Base-by-base conservation (phyloP, 176 grass and related monocot genomes). In the Pontederia crassipes region DNA sequence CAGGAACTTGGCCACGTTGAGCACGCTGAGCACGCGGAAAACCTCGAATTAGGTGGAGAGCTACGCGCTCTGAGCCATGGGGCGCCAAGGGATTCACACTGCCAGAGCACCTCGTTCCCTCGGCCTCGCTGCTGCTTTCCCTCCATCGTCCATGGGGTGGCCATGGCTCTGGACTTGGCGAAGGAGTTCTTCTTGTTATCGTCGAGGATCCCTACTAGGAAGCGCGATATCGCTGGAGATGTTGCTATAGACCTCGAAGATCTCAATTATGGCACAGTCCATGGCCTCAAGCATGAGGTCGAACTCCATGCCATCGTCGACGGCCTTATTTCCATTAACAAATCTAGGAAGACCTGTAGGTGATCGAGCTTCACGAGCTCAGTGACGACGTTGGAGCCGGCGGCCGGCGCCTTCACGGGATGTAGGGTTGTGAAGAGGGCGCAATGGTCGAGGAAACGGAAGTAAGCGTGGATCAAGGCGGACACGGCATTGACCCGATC, bases 231-330 rank as follows among this genome's bases (percentile, higher is more conserved):
- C 84, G 18, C 78, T 85, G 76, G 87, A 85, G 12, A 97, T 80
- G 63, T 82, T 78, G 72, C 84, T 85, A 79, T 91, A 88, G 5
- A 97, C 81, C 63, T 91, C 93, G 72, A 97, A 97, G 63, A 91
- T 91, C 76, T 97, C 87, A 60, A 97, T 81, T 50, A 83, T 71
- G 24, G 85, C 81, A 45, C 87, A 91, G 58, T 91, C 87, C 87
- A 97, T 97, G 0, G 87, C 93, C 60, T 97, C 93, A 27, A 97
- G 71, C 8, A 97, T 32, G 54, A 97, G 87, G 7, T 53, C 76
- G 11, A 74, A 53, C 73, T 85, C 84, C 87, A 97, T 85, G 45
- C 81, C 93, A 58, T 91, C 81, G 8, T 72, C 84, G 62, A 97
- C n/a, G 93, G 93, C 12, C 87, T 70, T 64, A 92, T 82, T 24